Conservation (phyloP, 179 eudicot genomes). For the Actinidia arguta region DNA sequence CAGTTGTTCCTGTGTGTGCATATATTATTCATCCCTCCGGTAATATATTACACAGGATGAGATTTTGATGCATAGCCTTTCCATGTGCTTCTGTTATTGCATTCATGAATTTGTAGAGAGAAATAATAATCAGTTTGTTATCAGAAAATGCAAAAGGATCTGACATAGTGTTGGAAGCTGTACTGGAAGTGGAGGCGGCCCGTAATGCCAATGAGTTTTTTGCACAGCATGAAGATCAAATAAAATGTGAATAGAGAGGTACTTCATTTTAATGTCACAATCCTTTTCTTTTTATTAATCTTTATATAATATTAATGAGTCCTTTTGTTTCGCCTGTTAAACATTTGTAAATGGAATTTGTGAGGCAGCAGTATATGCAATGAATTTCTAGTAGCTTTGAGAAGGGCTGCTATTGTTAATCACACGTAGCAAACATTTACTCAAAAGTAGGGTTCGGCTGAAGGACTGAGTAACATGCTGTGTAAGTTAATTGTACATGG, state of each 20-base stretch:
- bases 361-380: not conserved
- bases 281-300: too few species aligned
- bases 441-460: not conserved
- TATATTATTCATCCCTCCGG: not conserved
- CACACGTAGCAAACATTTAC: not conserved
- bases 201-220: constrained; percentile 84
- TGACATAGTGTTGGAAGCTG: constrained; percentile 86
- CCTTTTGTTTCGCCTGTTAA: not conserved
- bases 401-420: not conserved
- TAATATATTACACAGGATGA: not conserved
- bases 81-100: not conserved
- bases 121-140: constrained; percentile 10
- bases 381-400: not conserved
- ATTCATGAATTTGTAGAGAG: not conserved
- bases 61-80: not conserved
- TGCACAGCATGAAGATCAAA: constrained; percentile 67
- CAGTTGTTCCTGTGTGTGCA: not conserved
- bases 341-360: not conserved
- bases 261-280: too few species aligned
- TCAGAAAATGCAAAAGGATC: constrained; percentile 80
- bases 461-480: not conserved
- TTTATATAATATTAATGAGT: not conserved
- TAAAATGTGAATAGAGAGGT: constrained; percentile 50
- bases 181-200: constrained; percentile 94
- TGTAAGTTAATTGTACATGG: not conserved